phyloP scores from a whole-genome alignment of 495 filamentous ascomycete genomes.

The Daldinia concentrica region DNA sequence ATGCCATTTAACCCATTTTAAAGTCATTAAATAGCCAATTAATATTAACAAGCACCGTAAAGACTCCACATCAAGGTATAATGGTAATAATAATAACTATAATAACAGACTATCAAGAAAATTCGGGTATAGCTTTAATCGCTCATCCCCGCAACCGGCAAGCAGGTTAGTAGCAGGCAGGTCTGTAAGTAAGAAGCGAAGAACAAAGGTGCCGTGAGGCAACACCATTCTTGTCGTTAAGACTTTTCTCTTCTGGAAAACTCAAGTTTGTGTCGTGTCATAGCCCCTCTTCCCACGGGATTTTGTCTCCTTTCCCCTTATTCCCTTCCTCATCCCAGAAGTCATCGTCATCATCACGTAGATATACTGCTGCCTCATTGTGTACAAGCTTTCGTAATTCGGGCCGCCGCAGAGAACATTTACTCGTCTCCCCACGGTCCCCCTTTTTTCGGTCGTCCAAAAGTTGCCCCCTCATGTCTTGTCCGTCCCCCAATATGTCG shows the following conservation, averaged over 20 bases:
- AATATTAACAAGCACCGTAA: not conserved
- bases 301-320: constrained; percentile 13
- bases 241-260: constrained; percentile 38
- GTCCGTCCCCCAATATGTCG: constrained; percentile 29
- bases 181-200: constrained; percentile 38
- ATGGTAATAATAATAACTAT: constrained; percentile 34
- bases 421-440: constrained; percentile 1
- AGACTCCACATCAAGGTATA: constrained; percentile 10
- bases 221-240: constrained; percentile 50
- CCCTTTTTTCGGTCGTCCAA: constrained; percentile 26
- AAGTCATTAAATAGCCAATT: not conserved
- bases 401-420: constrained; percentile 19
- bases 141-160: not conserved
- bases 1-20: not conserved
- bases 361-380: constrained; percentile 31
- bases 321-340: not conserved
- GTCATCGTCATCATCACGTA: constrained; percentile 5
- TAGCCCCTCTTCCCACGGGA: constrained; percentile 3
- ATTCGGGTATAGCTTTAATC: constrained; percentile 16
- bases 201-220: constrained; percentile 57
- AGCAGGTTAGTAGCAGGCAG: constrained; percentile 16
- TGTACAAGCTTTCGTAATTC: constrained; percentile 32
- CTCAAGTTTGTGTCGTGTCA: constrained; percentile 5
- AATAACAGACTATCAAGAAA: constrained; percentile 36
- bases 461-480: constrained; percentile 26